Evolutionary conservation across 2,329 filamentous ascomycete species (phyloP).

Genomic region (Akanthomyces dipterigenus): DNA sequence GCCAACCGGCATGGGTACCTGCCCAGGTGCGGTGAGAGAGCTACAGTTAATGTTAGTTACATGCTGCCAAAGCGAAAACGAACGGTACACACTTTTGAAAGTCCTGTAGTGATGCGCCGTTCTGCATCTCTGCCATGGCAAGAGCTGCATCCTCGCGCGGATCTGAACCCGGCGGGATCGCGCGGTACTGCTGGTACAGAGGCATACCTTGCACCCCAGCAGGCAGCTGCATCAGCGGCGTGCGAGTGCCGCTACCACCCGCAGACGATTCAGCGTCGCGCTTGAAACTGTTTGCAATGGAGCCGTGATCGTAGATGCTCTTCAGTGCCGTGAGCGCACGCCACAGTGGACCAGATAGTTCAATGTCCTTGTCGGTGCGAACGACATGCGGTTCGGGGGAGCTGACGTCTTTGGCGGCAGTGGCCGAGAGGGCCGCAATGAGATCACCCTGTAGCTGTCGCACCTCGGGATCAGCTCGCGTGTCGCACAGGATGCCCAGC

Average conservation of each 20-base stretch:
- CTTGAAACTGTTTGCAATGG: constrained; percentile 45
- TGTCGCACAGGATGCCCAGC: constrained; percentile 56
- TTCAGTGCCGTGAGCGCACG: constrained; percentile 54
- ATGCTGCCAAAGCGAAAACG: not conserved
- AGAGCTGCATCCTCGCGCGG: constrained; percentile 56
- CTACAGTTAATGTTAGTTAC: constrained; percentile 14
- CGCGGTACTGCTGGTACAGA: constrained; percentile 21
- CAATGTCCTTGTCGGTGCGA: constrained; percentile 53
- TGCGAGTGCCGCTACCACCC: constrained; percentile 38
- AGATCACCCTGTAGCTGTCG: constrained; percentile 57
- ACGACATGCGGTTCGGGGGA: constrained; percentile 47
- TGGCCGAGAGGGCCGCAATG: constrained; percentile 56
- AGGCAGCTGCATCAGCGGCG: constrained; percentile 29
- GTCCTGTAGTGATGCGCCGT: constrained; percentile 42
- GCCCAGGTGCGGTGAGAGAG: constrained; percentile 31
- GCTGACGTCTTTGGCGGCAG: constrained; percentile 54
- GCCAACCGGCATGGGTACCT: constrained; percentile 29
- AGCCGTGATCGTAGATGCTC: constrained; percentile 61
- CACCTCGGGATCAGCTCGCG: constrained; percentile 56
- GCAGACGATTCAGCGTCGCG: constrained; percentile 41
- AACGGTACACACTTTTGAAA: constrained; percentile 33
- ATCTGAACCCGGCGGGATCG: constrained; percentile 31
- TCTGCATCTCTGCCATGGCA: constrained; percentile 60
- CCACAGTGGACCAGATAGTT: constrained; percentile 54
- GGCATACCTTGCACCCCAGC: constrained; percentile 18